Conservation (phyloP, 1,284 basidiomycete genomes). For the Puccinia novopanici region DNA sequence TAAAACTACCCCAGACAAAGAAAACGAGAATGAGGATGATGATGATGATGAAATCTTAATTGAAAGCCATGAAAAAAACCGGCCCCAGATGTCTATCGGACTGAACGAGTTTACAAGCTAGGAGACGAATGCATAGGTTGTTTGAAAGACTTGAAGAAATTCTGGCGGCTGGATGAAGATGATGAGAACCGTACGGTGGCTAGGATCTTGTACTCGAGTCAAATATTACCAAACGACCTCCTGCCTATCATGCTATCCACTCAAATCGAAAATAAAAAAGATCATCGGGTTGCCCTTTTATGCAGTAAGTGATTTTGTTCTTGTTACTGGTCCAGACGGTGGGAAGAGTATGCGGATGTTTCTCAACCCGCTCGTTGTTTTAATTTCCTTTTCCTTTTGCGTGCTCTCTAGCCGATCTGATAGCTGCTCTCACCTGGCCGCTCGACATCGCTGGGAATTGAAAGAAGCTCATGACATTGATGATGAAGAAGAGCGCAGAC, state of each 20-base stretch:
- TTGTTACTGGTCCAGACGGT: neutral
- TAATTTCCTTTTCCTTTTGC: neutral
- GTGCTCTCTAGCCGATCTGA: slow-evolving; percentile 68
- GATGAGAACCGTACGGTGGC: slow-evolving; percentile 93
- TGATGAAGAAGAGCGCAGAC: slow-evolving; percentile 63
- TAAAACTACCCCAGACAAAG: neutral
- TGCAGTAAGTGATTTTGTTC: slow-evolving; percentile 63
- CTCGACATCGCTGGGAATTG: slow-evolving; percentile 89
- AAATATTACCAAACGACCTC: slow-evolving; percentile 79
- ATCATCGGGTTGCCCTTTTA: slow-evolving; percentile 75
- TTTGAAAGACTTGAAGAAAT: slow-evolving; percentile 85
- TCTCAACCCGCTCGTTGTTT: neutral
- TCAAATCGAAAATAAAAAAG: slow-evolving; percentile 69
- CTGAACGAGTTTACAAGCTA: neutral
- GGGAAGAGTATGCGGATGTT: neutral
- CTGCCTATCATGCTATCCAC: slow-evolving; percentile 73
- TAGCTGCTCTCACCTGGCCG: slow-evolving; percentile 95
- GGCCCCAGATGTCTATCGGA: neutral
- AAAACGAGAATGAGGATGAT: slow-evolving; percentile 53
- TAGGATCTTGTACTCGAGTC: slow-evolving; percentile 79
- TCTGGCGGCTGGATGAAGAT: slow-evolving; percentile 90
- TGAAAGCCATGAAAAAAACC: slow-evolving; percentile 21
- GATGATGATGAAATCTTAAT: slow-evolving; percentile 54
- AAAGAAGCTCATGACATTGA: slow-evolving; percentile 72
- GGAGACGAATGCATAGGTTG: slow-evolving; percentile 64